Evolutionary conservation across 768 basidiomycete genomes (phyloP).

Genomic region (Leccinum subtestaceum): DNA sequence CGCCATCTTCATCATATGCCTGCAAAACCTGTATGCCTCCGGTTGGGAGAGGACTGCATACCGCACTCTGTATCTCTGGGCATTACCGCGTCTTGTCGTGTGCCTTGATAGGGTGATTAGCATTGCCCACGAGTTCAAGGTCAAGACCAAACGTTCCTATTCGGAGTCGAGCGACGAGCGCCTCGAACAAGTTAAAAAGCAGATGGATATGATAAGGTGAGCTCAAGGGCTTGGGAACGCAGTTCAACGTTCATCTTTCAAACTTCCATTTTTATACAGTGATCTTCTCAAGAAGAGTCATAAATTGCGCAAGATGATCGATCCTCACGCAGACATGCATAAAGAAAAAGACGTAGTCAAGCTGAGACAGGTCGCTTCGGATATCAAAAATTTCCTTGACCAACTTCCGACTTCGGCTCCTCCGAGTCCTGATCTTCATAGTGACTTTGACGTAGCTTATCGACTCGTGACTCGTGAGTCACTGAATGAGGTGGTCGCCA

Average conservation of each 20-base stretch:
- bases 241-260: not conserved
- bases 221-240: not conserved
- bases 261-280: constrained; percentile 14
- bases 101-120: constrained; percentile 37
- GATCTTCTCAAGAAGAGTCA: constrained; percentile 24
- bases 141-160: constrained; percentile 29
- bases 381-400: constrained; percentile 29
- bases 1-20: constrained; percentile 29
- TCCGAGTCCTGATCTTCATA: constrained; percentile 13
- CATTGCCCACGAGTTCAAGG: constrained; percentile 30
- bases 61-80: constrained; percentile 34
- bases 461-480: constrained; percentile 38
- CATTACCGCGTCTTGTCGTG: constrained; percentile 40
- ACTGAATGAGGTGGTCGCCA: constrained; percentile 6
- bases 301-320: constrained; percentile 31
- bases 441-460: constrained; percentile 30
- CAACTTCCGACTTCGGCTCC: constrained; percentile 18
- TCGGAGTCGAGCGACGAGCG: constrained; percentile 30
- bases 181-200: constrained; percentile 33
- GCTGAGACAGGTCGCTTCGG: constrained; percentile 29
- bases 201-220: constrained; percentile 34
- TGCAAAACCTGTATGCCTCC: constrained; percentile 24
- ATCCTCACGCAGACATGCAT: constrained; percentile 32
- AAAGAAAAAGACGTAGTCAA: constrained; percentile 14
- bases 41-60: constrained; percentile 34